Conservation (phyloP, 495 filamentous ascomycete genomes). For the Annulohypoxylon nitens region DNA sequence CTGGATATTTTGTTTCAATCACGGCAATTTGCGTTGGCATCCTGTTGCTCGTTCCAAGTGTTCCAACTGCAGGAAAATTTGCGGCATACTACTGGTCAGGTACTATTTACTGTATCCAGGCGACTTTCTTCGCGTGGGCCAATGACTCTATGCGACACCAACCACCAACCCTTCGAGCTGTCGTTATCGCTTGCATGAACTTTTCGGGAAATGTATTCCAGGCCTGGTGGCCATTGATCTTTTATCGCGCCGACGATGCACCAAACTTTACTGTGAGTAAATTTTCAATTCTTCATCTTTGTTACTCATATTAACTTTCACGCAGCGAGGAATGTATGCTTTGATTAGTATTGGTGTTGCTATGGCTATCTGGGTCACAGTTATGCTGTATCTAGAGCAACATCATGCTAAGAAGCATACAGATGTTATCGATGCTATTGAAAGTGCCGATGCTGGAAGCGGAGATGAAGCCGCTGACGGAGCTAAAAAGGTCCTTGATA, state of each 20-base stretch:
- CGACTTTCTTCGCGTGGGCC: constrained; percentile 7
- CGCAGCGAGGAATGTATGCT: not conserved
- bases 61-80: constrained; percentile 1
- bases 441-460: not conserved
- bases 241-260: constrained; percentile 3
- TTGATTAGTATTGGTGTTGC: not conserved
- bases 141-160: constrained; percentile 7
- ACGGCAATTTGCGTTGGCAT: constrained; percentile 3
- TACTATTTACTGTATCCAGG: constrained; percentile 8
- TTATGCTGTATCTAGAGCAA: constrained; percentile 6
- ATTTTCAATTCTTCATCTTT: too few relatives aligned
- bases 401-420: constrained; percentile 4
- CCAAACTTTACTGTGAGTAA: not conserved
- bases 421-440: not conserved
- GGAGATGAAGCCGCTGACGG: not conserved
- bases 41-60: not conserved
- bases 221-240: constrained; percentile 10
- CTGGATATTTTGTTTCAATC: not conserved
- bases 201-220: constrained; percentile 5
- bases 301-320: too few relatives aligned
- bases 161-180: not conserved
- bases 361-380: not conserved
- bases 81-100: constrained; percentile 9
- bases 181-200: constrained; percentile 12
- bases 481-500: not conserved